Conservation (phyloP, 2,329 filamentous ascomycete species). For the Aspergillus aculeatus region DNA sequence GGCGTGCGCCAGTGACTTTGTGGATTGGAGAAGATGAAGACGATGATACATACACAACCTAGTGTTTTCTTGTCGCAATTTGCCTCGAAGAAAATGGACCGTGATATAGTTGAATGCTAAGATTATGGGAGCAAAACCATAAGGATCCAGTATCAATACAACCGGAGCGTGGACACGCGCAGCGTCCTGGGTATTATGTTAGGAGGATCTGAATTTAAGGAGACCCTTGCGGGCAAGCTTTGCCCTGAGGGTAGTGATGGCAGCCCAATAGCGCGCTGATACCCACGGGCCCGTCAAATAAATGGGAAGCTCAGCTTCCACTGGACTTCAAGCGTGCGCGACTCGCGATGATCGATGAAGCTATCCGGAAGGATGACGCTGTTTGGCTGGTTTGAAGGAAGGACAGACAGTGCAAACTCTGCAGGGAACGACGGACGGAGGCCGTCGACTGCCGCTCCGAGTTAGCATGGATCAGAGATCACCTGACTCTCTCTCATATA, state of each 20-base stretch:
- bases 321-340: neutral
- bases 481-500: neutral
- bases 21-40: neutral
- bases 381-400: conserved; percentile 42
- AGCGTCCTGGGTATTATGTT: no score
- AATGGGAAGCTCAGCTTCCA: conserved; percentile 12
- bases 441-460: neutral
- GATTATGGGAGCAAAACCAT: neutral
- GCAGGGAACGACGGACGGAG: conserved; percentile 15
- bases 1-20: neutral
- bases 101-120: neutral
- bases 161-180: neutral
- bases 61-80: neutral
- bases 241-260: neutral
- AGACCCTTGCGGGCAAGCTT: neutral
- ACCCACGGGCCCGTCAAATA: neutral
- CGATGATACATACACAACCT: neutral
- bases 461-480: neutral
- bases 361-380: conserved; percentile 30
- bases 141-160: neutral
- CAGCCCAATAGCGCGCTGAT: neutral
- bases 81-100: neutral
- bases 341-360: conserved; percentile 25
- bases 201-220: neutral
- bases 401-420: conserved; percentile 44